Percentiles rank a stretch among this genome's conserved stretches.
phyloP scores from a whole-genome alignment of 768 basidiomycete species.

The Rhodotorula kratochvilovae region DNA sequence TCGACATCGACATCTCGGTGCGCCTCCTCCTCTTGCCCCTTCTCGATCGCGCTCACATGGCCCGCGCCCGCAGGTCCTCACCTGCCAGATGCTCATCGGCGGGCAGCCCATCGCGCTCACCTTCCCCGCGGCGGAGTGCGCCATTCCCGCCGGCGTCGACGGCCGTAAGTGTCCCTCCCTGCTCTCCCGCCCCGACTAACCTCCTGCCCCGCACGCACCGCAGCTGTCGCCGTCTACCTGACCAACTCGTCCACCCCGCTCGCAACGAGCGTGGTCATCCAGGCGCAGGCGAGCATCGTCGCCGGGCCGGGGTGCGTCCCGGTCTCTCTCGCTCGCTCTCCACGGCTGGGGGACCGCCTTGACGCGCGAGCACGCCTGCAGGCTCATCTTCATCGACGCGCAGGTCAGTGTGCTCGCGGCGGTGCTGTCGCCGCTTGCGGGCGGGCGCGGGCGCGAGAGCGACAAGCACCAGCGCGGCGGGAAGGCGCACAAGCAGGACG shows the following conservation, averaged over 20 bases:
- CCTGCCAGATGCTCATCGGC: conserved; percentile 73
- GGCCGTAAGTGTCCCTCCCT: conserved; percentile 51
- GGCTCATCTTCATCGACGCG: conserved; percentile 32
- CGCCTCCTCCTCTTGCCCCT: not conserved
- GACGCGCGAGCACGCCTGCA: not conserved
- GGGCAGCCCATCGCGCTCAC: conserved; percentile 57
- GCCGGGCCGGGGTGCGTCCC: conserved; percentile 64
- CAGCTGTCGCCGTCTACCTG: conserved; percentile 35
- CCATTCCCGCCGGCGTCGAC: conserved; percentile 63
- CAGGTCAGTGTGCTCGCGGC: not conserved
- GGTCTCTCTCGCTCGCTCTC: conserved; percentile 38
- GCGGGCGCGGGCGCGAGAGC: no score
- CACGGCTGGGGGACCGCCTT: not conserved
- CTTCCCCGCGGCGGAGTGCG: conserved; percentile 60
- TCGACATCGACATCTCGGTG: conserved; percentile 10
- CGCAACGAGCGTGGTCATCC: conserved; percentile 59
- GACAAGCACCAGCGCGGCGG: no score
- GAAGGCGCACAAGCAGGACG: no score
- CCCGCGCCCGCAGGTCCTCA: conserved; percentile 34
- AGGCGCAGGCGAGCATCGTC: conserved; percentile 55
- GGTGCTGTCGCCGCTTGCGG: not conserved
- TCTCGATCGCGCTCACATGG: not conserved
- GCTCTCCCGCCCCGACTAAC: not conserved
- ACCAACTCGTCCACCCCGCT: conserved; percentile 59
- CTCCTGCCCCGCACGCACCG: not conserved